A percentile compares a stretch with the other conserved stretches of the same genome.
Conservation (phyloP, 352 stramenopile species). For the Phytophthora podocarpi region DNA sequence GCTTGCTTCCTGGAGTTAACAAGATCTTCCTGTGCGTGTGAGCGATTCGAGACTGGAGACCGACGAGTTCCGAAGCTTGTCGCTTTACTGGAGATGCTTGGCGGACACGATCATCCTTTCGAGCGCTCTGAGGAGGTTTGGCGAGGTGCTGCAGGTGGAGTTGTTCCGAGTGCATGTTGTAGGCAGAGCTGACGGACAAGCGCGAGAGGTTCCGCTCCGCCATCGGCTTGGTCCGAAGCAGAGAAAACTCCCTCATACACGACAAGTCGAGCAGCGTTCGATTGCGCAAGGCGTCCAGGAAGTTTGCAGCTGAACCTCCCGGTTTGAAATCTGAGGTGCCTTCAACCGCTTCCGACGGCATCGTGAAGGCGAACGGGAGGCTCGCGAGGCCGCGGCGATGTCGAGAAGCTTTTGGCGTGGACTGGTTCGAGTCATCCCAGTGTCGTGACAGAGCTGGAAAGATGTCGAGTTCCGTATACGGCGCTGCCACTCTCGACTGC, state of each 20-base stretch:
- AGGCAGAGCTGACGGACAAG: conserved; percentile 45
- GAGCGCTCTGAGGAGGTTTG: background rate
- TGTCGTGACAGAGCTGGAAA: conserved; percentile 10
- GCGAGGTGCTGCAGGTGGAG: conserved; percentile 44
- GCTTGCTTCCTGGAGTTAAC: background rate
- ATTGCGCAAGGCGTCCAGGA: conserved; percentile 42
- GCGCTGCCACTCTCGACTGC: conserved; percentile 2
- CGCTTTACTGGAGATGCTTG: conserved; percentile 11
- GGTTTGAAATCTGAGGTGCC: background rate
- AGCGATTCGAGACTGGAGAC: conserved; percentile 10
- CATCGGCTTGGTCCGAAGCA: conserved; percentile 40
- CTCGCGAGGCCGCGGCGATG: conserved; percentile 24
- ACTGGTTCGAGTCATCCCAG: background rate
- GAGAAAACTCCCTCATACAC: conserved; percentile 62
- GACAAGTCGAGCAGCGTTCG: conserved; percentile 53
- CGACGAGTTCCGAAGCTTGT: conserved; percentile 2
- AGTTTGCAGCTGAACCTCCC: conserved; percentile 10
- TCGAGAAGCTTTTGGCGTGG: background rate
- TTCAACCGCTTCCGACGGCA: conserved; percentile 19
- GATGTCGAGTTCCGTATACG: conserved; percentile 30
- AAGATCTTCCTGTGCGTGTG: conserved; percentile 19
- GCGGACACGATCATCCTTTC: background rate
- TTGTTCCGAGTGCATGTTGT: conserved; percentile 52
- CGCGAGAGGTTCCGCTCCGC: conserved; percentile 46
- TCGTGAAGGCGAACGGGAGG: conserved; percentile 26